A percentile compares a stretch with the other conserved stretches of the same genome.
Conservation (phyloP, 305 asterid species). For the Plantago coronopus region DNA sequence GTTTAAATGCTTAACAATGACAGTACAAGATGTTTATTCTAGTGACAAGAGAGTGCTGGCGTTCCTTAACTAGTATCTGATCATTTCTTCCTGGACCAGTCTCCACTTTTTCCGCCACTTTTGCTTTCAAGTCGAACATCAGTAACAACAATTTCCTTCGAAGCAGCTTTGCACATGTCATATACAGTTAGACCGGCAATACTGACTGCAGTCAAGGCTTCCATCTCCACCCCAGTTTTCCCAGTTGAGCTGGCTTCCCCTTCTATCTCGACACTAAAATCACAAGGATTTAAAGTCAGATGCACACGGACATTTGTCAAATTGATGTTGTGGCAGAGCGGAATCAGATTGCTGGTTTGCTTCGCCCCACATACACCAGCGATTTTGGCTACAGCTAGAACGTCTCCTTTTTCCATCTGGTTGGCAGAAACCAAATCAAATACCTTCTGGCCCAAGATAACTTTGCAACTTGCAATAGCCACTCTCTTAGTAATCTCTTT, state of each 20-base stretch:
- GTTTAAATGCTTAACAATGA: too few relatives aligned
- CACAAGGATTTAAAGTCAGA: constrained; percentile 44
- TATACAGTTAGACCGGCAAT: constrained; percentile 82
- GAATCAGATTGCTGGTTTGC: constrained; percentile 75
- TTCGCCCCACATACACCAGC: constrained; percentile 82
- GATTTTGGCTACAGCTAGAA: constrained; percentile 70
- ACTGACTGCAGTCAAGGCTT: constrained; percentile 71
- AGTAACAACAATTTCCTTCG: constrained; percentile 61
- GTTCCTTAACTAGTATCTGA: background rate
- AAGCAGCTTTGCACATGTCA: constrained; percentile 90
- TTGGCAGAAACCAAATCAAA: constrained; percentile 74
- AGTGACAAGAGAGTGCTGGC: background rate
- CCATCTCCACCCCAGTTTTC: constrained; percentile 92
- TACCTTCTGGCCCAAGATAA: constrained; percentile 58
- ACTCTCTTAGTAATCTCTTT: constrained; percentile 66
- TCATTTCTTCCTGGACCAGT: constrained; percentile 65
- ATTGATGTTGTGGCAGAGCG: constrained; percentile 75
- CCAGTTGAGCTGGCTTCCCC: constrained; percentile 57
- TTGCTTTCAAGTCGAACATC: constrained; percentile 60
- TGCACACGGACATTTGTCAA: constrained; percentile 59
- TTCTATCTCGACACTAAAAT: constrained; percentile 55
- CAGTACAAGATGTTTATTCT: too few relatives aligned
- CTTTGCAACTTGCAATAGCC: constrained; percentile 82
- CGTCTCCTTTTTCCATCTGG: constrained; percentile 83
- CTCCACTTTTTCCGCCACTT: constrained; percentile 85